A percentile compares a stretch with the other conserved stretches of the same genome.
phyloP scores from a whole-genome alignment of 1,139 yeast genomes.

The Sugiyamaella paludigena region DNA sequence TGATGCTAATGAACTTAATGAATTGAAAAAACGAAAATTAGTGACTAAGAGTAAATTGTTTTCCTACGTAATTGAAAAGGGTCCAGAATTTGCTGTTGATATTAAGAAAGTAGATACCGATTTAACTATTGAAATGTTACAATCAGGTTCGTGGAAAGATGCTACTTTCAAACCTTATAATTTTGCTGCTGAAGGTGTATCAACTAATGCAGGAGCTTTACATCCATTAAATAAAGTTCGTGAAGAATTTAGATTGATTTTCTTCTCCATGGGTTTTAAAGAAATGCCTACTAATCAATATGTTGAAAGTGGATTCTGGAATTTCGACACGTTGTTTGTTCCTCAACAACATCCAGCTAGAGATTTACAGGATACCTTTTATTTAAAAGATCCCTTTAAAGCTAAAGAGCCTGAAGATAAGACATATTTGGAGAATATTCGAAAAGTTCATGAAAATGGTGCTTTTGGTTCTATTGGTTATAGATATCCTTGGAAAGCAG shows the following conservation, averaged over 20 bases:
- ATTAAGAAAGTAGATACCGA: slow-evolving; percentile 87
- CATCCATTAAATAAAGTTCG: slow-evolving; percentile 96
- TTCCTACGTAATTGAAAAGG: slow-evolving; percentile 75
- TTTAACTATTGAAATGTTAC: slow-evolving; percentile 87
- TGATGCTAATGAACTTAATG: slow-evolving; percentile 68
- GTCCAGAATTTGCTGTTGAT: slow-evolving; percentile 76
- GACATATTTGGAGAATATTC: slow-evolving; percentile 72
- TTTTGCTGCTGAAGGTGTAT: slow-evolving; percentile 90
- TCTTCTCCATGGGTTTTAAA: slow-evolving; percentile 95
- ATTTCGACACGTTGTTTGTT: slow-evolving; percentile 90
- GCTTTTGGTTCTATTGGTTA: slow-evolving; percentile 95
- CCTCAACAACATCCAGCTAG: slow-evolving; percentile 99
- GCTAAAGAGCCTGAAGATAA: slow-evolving; percentile 82
- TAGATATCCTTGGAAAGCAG: slow-evolving; percentile 95
- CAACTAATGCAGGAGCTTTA: slow-evolving; percentile 84
- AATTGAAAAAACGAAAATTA: slow-evolving; percentile 92
- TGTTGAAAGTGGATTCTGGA: slow-evolving; percentile 99
- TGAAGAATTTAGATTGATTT: slow-evolving; percentile 96
- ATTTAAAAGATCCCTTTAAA: slow-evolving; percentile 82
- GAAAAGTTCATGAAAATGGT: slow-evolving; percentile 84
- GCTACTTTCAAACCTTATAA: slow-evolving; percentile 92
- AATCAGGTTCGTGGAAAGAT: slow-evolving; percentile 71
- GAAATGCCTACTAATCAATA: slow-evolving; percentile 99
- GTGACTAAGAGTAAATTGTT: slow-evolving; percentile 67
- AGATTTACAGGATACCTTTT: slow-evolving; percentile 97